Evolutionary conservation across 2,329 filamentous ascomycete species (phyloP).

Genomic region (Neofusicoccum ribis): DNA sequence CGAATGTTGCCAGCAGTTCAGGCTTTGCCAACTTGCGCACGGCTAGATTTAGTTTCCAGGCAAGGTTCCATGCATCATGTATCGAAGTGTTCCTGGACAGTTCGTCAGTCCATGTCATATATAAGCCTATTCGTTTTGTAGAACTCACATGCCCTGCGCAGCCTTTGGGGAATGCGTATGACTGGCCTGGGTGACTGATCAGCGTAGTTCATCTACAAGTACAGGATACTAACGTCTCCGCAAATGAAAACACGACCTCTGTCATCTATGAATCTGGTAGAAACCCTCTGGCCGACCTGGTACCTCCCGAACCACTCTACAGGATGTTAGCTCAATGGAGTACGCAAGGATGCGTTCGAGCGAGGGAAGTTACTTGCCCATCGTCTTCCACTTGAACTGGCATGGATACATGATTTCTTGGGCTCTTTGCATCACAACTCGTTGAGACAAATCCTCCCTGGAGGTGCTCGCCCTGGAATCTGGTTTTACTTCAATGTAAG

Average conservation of each 20-base stretch:
- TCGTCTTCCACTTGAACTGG: slow-evolving; percentile 44
- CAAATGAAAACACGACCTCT: slow-evolving; percentile 49
- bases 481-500: slow-evolving; percentile 51
- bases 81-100: slow-evolving; percentile 42
- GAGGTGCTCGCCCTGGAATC: slow-evolving; percentile 33
- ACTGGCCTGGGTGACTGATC: slow-evolving; percentile 28
- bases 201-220: slow-evolving; percentile 24
- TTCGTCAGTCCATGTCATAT: neutral
- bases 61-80: slow-evolving; percentile 46
- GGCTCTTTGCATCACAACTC: slow-evolving; percentile 70
- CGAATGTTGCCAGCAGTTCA: slow-evolving; percentile 40
- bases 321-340: neutral
- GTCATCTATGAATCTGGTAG: slow-evolving; percentile 45
- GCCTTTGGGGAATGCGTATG: slow-evolving; percentile 45
- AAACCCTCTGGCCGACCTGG: slow-evolving; percentile 52
- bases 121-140: neutral
- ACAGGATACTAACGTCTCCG: slow-evolving; percentile 41
- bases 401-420: slow-evolving; percentile 49
- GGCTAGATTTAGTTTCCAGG: slow-evolving; percentile 46
- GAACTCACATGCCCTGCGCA: slow-evolving; percentile 44
- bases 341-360: neutral
- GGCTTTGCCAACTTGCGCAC: slow-evolving; percentile 41
- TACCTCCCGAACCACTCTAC: slow-evolving; percentile 54
- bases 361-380: slow-evolving; percentile 29
- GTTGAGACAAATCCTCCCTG: slow-evolving; percentile 50